A percentile compares a stretch with the other conserved stretches of the same genome.
phyloP scores from a whole-genome alignment of 2,329 filamentous ascomycete genomes.

The Aspergillus candidus region DNA sequence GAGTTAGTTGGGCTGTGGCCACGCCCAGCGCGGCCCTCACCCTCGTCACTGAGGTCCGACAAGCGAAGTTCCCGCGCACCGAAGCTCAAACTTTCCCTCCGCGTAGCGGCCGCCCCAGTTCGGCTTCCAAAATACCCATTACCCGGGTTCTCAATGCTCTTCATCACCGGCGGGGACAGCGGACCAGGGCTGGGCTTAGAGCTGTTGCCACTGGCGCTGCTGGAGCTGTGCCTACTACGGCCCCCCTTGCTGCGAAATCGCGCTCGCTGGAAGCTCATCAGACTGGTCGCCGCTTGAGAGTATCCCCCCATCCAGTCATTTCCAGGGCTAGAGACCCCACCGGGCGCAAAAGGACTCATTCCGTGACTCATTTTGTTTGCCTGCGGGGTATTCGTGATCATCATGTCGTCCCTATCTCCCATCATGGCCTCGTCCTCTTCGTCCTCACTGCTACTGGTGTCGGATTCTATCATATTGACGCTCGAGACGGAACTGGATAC shows the following conservation, averaged over 20 bases:
- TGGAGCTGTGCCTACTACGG: constrained; percentile 59
- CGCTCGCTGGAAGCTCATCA: constrained; percentile 70
- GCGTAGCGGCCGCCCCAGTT: constrained; percentile 47
- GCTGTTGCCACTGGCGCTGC: constrained; percentile 63
- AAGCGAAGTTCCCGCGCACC: constrained; percentile 85
- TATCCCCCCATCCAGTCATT: constrained; percentile 57
- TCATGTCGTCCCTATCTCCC: constrained; percentile 68
- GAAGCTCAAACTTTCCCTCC: constrained; percentile 83
- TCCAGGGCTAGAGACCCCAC: constrained; percentile 46
- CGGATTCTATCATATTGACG: constrained; percentile 70
- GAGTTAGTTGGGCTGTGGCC: constrained; percentile 31
- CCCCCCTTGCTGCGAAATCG: constrained; percentile 50
- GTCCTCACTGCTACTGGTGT: constrained; percentile 68
- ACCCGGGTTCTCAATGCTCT: constrained; percentile 48
- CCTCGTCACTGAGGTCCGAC: constrained; percentile 70
- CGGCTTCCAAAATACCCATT: constrained; percentile 49
- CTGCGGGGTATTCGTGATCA: constrained; percentile 72
- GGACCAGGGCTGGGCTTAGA: constrained; percentile 64
- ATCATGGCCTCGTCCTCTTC: constrained; percentile 52
- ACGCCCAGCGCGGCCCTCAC: constrained; percentile 47
- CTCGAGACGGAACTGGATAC: constrained; percentile 79
- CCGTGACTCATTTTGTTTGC: constrained; percentile 52
- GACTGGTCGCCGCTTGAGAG: constrained; percentile 66
- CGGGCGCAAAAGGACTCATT: constrained; percentile 42
- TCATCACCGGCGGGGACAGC: constrained; percentile 65